Base-by-base conservation (phyloP, 1,284 basidiomycete genomes). In the Sanghuangporus weigelae region DNA sequence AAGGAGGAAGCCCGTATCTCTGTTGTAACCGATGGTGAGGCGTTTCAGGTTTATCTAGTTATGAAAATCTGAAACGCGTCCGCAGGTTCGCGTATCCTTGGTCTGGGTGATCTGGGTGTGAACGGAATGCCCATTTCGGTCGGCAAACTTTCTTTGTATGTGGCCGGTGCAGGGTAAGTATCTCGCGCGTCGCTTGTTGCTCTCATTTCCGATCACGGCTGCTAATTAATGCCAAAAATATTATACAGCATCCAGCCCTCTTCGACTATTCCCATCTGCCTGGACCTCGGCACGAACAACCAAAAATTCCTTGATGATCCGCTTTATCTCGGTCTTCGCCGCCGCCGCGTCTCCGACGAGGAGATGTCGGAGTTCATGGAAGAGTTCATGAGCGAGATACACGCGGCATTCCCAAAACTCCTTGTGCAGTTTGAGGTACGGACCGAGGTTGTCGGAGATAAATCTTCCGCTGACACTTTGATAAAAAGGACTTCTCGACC, bases 111-210 rank as follows among this genome's bases (percentile, higher is more conserved):
- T 73, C 85, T 97, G 46, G 90, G 89, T 53, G 80, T 90, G 36
- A 91, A 92, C 69, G 90, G 89, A n/a, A 92, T 96, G 88, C 93
- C 93, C 2, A 98, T 98, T 71, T 87, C 91, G 21, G 91, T 96
- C 66, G 95, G 95, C 51, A 98, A 98, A 76, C 81, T 98, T 12
- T 94, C 92, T 23, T 83, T 98, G 42, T 98, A 97, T 73, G 83
- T 96, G 65, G 93, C 93, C 39, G 93, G 93, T 51, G 91, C 91
- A 65, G 89, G 90, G 88, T 89, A 73, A 68, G 79, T 70, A 31
- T 31, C 26, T 31, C 26, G 26, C 16, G 44, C n/a, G 16, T 46
- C 16, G 44, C 40, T 42, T 42, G 40, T 56, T 26, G 7, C 51
- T 31, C 12, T 12, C 35, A 36, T 54, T n/a, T 38, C 16, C 12